Evolutionary conservation across 441 rosid species (phyloP), one percentile per base, ranked within the genome.

Genomic region (Aquilaria agallochum): DNA sequence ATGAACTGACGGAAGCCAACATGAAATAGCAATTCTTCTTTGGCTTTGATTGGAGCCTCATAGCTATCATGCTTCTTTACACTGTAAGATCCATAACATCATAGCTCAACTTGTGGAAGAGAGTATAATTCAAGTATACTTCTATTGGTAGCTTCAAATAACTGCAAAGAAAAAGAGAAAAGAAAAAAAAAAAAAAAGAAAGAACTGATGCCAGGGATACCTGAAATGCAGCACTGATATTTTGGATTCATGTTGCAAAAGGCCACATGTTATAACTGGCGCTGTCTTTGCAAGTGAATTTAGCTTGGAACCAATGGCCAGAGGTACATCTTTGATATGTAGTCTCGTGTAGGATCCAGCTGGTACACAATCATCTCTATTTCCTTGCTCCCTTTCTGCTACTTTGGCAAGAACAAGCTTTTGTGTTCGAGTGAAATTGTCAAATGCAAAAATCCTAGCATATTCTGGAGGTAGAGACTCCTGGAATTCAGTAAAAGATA

Each of bases 181-280:
- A 20, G 27, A 20, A 20, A 20, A 20, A 20, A 20, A 20, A 20
- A 20, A 20, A 20, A 0, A 20, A 20, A 20, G 27, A 20, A 20
- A 20, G 27, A 20, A 20, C 27, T n/a, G 13, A 32, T 13, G 15
- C 5, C 15, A n/a, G 36, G 60, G 56, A 71, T 73, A 91, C 99
- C 97, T 91, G 74, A 91, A 95, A 81, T 89, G 91, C 59, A 95
- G 91, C 65, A 91, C 95, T 36, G 97, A 89, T 88, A 95, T 91
- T 83, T 95, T 91, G 62, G 97, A 95, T 74, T 95, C 99, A 50
- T 91, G 97, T 67, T 86, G 97, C 73, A 91, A 74, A 69, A 95
- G 97, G 64, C 99, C 99, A 75, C 83, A 86, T 48, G 76, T 83
- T 64, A 86, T 73, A 48, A 86, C 9, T 27, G 97, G 95, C 46